phyloP scores from a whole-genome alignment of 2,329 filamentous ascomycete species.

The Cercospora sp. region DNA sequence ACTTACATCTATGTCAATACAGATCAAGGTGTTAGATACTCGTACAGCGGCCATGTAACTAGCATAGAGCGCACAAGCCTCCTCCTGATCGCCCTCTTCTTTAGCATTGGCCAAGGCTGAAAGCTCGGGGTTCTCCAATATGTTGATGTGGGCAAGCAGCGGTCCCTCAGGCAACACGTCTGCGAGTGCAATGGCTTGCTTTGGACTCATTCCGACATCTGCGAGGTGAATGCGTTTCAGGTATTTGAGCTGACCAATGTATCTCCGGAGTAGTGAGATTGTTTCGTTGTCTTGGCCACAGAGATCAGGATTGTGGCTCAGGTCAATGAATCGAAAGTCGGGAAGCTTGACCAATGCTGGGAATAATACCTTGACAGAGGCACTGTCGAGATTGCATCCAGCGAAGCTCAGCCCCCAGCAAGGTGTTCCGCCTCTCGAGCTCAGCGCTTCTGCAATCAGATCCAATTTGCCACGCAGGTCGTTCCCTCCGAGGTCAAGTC shows the following conservation, averaged over 20 bases:
- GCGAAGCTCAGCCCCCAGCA: slow-evolving; percentile 84
- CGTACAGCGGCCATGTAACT: slow-evolving; percentile 85
- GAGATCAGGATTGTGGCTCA: slow-evolving; percentile 83
- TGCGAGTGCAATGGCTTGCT: slow-evolving; percentile 86
- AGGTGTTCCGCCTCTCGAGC: slow-evolving; percentile 47
- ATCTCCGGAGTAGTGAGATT: slow-evolving; percentile 67
- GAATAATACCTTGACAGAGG: slow-evolving; percentile 71
- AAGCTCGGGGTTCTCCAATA: slow-evolving; percentile 78
- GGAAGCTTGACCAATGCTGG: slow-evolving; percentile 69
- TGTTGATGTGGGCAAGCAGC: slow-evolving; percentile 79
- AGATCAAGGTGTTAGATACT: slow-evolving; percentile 79
- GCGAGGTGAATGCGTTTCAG: slow-evolving; percentile 84
- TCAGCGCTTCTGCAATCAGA: slow-evolving; percentile 54
- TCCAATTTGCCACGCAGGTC: slow-evolving; percentile 56
- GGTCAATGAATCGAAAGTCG: slow-evolving; percentile 82
- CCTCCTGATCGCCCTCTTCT: slow-evolving; percentile 80
- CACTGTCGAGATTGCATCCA: slow-evolving; percentile 76
- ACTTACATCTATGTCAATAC: slow-evolving; percentile 78
- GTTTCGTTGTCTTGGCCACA: slow-evolving; percentile 52
- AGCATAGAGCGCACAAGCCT: slow-evolving; percentile 90
- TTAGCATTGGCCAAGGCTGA: slow-evolving; percentile 70
- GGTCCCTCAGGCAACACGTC: slow-evolving; percentile 85
- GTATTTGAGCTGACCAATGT: slow-evolving; percentile 73
- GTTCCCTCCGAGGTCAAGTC: slow-evolving; percentile 86
- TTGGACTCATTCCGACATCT: slow-evolving; percentile 78